Percentiles rank a stretch among this genome's conserved stretches.
Evolutionary conservation across 441 rosid species (phyloP).

Genomic region (Euphorbia schlechtendalii): DNA sequence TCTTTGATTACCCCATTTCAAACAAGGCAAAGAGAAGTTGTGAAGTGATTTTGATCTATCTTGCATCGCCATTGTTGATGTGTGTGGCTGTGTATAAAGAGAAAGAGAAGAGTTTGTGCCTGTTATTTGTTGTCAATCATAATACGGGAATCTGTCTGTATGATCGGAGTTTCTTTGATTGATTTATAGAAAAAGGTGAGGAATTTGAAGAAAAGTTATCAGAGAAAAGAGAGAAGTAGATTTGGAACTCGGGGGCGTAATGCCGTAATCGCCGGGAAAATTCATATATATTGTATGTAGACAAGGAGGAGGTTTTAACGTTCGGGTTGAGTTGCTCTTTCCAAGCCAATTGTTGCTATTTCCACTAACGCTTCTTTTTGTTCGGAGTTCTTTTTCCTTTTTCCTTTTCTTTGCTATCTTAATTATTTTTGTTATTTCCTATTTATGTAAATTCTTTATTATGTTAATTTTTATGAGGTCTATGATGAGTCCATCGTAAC

Average conservation of each 20-base stretch:
- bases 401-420: too few relatives aligned
- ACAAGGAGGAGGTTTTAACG: constrained; percentile 21
- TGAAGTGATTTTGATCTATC: constrained; percentile 53
- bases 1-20: constrained; percentile 53
- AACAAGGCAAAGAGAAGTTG: constrained; percentile 50
- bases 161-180: too few relatives aligned
- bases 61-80: constrained; percentile 21
- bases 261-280: constrained; percentile 18
- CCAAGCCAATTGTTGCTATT: constrained; percentile 16
- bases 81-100: too few relatives aligned
- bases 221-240: not conserved
- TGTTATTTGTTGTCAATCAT: not conserved
- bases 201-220: not conserved
- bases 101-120: not conserved
- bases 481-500: too few relatives aligned
- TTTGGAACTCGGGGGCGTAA: not conserved
- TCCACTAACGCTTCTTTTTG: not conserved
- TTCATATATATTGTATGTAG: constrained; percentile 5
- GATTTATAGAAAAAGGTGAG: not conserved
- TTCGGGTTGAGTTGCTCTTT: constrained; percentile 15
- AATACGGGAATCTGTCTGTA: not conserved
- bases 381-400: too few relatives aligned
- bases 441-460: too few relatives aligned
- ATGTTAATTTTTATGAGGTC: too few relatives aligned
- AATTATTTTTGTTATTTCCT: too few relatives aligned